Base-by-base conservation (phyloP, 805 yeast genomes). In the Saturnispora gosingensis region DNA sequence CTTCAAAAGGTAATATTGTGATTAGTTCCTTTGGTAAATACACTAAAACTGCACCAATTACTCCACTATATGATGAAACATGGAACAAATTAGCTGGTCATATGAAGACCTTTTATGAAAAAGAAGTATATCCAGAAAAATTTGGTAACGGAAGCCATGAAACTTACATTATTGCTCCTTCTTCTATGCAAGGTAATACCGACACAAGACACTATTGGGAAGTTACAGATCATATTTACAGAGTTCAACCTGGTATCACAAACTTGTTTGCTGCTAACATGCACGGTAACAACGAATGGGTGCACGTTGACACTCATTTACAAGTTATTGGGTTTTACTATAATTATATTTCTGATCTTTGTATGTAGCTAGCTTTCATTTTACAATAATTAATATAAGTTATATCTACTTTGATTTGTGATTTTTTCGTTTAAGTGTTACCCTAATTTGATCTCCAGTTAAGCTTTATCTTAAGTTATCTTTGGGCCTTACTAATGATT, bases 171-270 rank as follows among this genome's bases (percentile, higher is more conserved):
- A 73, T 79, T n/a, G 72, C 83, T 3, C 87, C 89, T 2, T 69
- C 77, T 22, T 63, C 83, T 38, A 76, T 80, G 75, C 72, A 85
- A 3, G 88, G 83, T 10, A 83, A 83, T 65, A 84, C 90, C 3
- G 90, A 85, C 61, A 83, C 89, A 5, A 69, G 72, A 52, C 72
- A 76, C 59, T 85, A 81, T 65, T 82, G 88, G 88, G 61, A 67
- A 43, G 67, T 85, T 58, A 76, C 84, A 2, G 64, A 71, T 36
- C 76, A 83, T 59, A 81, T 85, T 49, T 85, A 72, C 68, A 72
- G 90, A 52, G 80, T 73, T 62, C 72, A 73, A 43, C 84, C 87
- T 11, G 75, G 74, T 32, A 64, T 68, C 20, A 57, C 63, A 35
- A 66, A 65, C 40, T 64, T 54, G 15, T 55, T 67, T 43, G 56